Percentiles rank a stretch among this genome's conserved stretches.
phyloP scores from a whole-genome alignment of 306 rosid species.

The Rubus idaeus region DNA sequence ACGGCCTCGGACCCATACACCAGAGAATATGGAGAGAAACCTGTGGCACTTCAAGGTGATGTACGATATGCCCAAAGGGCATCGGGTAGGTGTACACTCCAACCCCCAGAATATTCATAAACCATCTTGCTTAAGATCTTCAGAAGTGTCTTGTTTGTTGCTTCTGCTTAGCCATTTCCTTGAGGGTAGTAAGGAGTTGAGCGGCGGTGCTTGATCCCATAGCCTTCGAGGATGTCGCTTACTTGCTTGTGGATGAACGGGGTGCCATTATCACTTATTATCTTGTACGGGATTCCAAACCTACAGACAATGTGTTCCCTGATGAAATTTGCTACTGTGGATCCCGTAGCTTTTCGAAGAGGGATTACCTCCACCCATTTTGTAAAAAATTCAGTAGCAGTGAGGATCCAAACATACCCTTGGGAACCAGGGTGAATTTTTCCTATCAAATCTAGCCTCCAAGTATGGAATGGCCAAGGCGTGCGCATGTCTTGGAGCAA shows the following conservation, averaged over 20 bases:
- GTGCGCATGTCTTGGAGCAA: neutral
- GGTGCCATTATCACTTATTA: neutral
- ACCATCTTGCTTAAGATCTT: neutral
- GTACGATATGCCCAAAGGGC: neutral
- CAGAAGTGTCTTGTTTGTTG: neutral
- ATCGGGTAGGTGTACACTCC: neutral
- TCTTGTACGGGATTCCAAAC: neutral
- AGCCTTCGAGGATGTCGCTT: rapidly evolving
- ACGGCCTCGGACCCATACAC: neutral
- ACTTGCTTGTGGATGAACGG: neutral
- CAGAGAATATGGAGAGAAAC: neutral
- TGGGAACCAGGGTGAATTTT: neutral
- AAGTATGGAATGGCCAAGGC: neutral
- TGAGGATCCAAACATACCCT: neutral
- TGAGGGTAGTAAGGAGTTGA: neutral
- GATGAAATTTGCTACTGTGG: neutral
- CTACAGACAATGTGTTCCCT: neutral
- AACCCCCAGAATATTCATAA: neutral
- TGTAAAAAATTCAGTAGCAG: neutral
- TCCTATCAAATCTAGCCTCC: neutral
- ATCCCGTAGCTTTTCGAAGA: neutral
- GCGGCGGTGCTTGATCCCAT: neutral
- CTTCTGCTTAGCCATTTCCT: neutral
- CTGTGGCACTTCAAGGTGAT: neutral
- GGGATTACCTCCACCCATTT: neutral